These are phyloP conservation scores for Penicillium longicatenatum DNA, from an alignment of 495 filamentous ascomycete genomes.

Conservation along the genomic window DNA sequence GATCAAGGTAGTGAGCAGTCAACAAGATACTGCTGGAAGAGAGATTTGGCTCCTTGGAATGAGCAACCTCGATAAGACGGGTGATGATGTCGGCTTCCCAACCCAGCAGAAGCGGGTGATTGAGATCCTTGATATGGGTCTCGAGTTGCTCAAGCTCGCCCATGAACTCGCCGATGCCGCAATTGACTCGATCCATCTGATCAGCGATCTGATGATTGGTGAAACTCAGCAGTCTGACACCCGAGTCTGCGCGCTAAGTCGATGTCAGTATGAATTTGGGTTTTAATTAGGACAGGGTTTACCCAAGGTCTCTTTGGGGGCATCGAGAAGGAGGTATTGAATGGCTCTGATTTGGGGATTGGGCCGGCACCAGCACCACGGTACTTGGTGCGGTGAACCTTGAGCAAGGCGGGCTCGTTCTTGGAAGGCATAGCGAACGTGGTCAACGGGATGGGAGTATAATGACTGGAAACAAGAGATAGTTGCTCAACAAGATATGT, in stretches of 20 bases:
- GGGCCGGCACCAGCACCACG: neutral
- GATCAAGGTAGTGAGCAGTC: constrained; percentile 14
- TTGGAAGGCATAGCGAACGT: no score
- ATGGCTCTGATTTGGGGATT: neutral
- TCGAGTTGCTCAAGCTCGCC: constrained; percentile 26
- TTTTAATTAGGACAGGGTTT: no score
- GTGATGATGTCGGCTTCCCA: constrained; percentile 46
- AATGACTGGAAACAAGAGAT: neutral
- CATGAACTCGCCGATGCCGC: constrained; percentile 13
- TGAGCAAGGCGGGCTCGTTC: no score
- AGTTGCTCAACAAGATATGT: neutral
- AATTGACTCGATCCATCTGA: neutral
- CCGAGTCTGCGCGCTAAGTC: neutral
- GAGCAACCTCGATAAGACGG: constrained; percentile 40
- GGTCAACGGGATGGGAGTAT: neutral
- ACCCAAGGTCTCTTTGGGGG: neutral
- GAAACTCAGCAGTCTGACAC: neutral
- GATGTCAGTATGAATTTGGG: neutral
- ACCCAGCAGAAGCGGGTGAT: constrained; percentile 32
- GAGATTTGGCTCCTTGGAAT: constrained; percentile 30
- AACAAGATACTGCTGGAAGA: constrained; percentile 24
- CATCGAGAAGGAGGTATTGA: neutral
- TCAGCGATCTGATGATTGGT: neutral
- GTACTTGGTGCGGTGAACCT: neutral
- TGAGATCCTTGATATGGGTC: constrained; percentile 31